Evolutionary conservation across 2,329 filamentous ascomycete species (phyloP), one percentile per base, ranked within the genome.

Genomic region (Penicillium sp.): DNA sequence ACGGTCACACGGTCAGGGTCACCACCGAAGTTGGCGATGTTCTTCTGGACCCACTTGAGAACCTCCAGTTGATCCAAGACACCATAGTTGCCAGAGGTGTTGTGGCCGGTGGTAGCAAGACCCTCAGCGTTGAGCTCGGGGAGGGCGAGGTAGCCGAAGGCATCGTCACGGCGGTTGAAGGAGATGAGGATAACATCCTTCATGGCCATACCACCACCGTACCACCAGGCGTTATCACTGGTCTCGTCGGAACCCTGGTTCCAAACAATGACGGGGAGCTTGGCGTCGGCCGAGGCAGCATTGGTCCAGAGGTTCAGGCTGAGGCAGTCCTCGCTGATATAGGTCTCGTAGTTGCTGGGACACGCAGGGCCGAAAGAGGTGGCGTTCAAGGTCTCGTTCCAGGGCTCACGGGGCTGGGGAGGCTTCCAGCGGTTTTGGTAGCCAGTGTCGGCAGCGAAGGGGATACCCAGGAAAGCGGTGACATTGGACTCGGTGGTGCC

Each of bases 41-140:
- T 65, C 42, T 71, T 59, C 51, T 76, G 72, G 3, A 80, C 69
- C 78, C 78, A 82, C 58, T 80, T 68, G 2, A 82, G 66, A n/a
- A 59, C 57, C n/a, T 77, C 67, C n/a, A 76, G 65, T 57, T 80
- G 77, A 53, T 80, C 77, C 28, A 73, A 68, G 0, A 78, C 60
- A 12, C 72, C 76, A 19, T 62, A 64, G 48, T 63, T 63, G 2
- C 61, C 61, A 6, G 61, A 64, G 2, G 57, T 58, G 13, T 57
- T 54, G 48, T 63, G 55, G 1, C 60, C 61, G 17, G 56, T 61
- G 6, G 9, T 53, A 46, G 1, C n/a, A n/a, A n/a, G n/a, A n/a
- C 56, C 55, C 43, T 64, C 62, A 1, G 54, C 55, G 8, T 61
- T 62, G 21, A 64, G 57, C 22, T 64, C 61, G 0, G 60, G 59